Evolutionary conservation across 78 protist species (phyloP).

Genomic region (Dictyostelium capitatum): DNA sequence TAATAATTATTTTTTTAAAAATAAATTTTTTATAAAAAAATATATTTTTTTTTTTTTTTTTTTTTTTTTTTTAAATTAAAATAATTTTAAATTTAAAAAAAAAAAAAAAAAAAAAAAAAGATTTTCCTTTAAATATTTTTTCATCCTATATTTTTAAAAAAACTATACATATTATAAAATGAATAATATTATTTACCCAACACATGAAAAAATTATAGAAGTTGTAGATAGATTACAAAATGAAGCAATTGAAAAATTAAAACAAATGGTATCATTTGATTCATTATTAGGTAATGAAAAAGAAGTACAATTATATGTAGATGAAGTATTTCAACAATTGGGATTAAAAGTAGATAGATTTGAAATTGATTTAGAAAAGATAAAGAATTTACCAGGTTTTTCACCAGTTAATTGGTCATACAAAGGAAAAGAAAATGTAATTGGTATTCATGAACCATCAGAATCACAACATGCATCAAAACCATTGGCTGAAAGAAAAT

Average conservation of each 20-base stretch:
- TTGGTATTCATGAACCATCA: slow-evolving; percentile 50
- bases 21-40: background rate
- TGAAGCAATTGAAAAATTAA: slow-evolving; percentile 70
- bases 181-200: slow-evolving; percentile 35
- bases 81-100: background rate
- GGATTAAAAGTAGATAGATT: slow-evolving; percentile 64
- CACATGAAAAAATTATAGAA: slow-evolving; percentile 46
- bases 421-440: slow-evolving; percentile 67
- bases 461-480: background rate
- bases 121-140: background rate
- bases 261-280: slow-evolving; percentile 78
- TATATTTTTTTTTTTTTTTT: background rate
- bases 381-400: slow-evolving; percentile 55
- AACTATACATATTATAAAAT: background rate
- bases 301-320: slow-evolving; percentile 50
- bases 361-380: slow-evolving; percentile 19
- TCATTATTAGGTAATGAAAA: slow-evolving; percentile 63
- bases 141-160: background rate
- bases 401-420: slow-evolving; percentile 73
- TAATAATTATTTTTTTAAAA: background rate
- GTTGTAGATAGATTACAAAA: slow-evolving; percentile 53
- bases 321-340: slow-evolving; percentile 42
- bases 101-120: slow-evolving; percentile 16
- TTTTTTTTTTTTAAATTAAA: background rate
- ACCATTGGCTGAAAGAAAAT: background rate